Evolutionary conservation across 495 filamentous ascomycete genomes (phyloP).

Genomic region (Aspergillus avenaceus): DNA sequence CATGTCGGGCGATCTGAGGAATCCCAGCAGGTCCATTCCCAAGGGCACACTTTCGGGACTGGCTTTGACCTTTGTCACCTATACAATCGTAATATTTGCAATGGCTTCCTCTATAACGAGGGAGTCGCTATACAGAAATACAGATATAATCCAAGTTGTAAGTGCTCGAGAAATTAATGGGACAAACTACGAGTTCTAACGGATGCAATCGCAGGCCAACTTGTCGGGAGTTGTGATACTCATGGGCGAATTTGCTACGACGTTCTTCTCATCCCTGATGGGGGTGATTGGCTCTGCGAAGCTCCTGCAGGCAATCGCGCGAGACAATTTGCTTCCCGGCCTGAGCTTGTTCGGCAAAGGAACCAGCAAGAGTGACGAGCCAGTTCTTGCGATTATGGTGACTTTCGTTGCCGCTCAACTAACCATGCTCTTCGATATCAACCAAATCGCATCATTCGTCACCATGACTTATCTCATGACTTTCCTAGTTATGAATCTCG

Average conservation of each 20-base stretch:
- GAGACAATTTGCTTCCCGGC: constrained; percentile 76
- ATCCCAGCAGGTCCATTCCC: constrained; percentile 81
- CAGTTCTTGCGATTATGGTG: constrained; percentile 69
- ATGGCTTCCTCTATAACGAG: constrained; percentile 77
- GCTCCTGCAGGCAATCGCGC: constrained; percentile 76
- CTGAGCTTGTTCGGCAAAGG: constrained; percentile 72
- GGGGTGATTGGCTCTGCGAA: constrained; percentile 86
- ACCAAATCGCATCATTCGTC: constrained; percentile 82
- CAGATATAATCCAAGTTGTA: constrained; percentile 74
- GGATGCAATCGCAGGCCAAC: no score
- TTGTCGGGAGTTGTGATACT: constrained; percentile 68
- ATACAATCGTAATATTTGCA: constrained; percentile 71
- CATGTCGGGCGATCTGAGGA: constrained; percentile 83
- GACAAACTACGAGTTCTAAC: background rate
- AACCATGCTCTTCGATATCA: constrained; percentile 80
- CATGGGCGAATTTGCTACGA: constrained; percentile 75
- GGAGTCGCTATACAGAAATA: constrained; percentile 66
- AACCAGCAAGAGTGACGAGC: constrained; percentile 70
- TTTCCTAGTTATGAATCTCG: constrained; percentile 64
- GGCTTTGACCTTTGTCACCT: constrained; percentile 69
- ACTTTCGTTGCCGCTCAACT: constrained; percentile 74
- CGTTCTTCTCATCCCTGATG: constrained; percentile 83
- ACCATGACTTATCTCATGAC: constrained; percentile 86
- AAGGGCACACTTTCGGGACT: constrained; percentile 76
- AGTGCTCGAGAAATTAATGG: constrained; percentile 9